phyloP scores from a whole-genome alignment of 2,329 filamentous ascomycete species.

The Phaeosphaeria sp. region DNA sequence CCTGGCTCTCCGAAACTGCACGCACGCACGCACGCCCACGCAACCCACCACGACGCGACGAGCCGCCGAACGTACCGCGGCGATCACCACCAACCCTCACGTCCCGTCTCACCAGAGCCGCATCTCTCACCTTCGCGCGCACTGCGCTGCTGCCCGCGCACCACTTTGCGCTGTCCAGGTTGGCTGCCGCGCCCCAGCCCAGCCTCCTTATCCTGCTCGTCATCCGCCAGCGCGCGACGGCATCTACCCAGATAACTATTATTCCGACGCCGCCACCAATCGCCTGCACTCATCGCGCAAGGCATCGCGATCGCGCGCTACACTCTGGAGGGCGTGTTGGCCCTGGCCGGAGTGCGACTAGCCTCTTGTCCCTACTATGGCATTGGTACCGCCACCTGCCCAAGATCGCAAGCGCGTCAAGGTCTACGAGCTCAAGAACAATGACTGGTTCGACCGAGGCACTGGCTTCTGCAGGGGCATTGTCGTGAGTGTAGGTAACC shows the following conservation, averaged over 20 bases:
- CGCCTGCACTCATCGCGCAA: conserved; percentile 26
- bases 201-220: conserved; percentile 23
- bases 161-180: conserved; percentile 10
- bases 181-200: conserved; percentile 17
- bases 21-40: conserved; percentile 4
- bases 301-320: conserved; percentile 34
- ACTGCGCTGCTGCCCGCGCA: conserved; percentile 5
- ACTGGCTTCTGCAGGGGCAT: conserved; percentile 92
- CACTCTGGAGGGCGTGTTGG: conserved; percentile 44
- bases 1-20: conserved; percentile 11
- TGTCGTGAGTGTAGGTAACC: conserved; percentile 70
- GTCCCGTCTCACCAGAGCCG: conserved; percentile 12
- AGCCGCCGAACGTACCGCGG: conserved; percentile 19
- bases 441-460: conserved; percentile 98
- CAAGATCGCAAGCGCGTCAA: conserved; percentile 77
- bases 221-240: conserved; percentile 26
- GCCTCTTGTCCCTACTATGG: conserved; percentile 43
- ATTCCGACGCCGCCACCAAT: conserved; percentile 19
- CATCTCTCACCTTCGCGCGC: conserved; percentile 7
- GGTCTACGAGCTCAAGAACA: conserved; percentile 97
- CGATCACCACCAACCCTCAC: conserved; percentile 20
- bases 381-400: conserved; percentile 52
- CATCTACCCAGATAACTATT: conserved; percentile 19
- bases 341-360: conserved; percentile 43
- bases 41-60: conserved; percentile 26